Percentiles rank a stretch among this genome's conserved stretches.
phyloP scores from a whole-genome alignment of 2,329 filamentous ascomycete genomes.

The Sarocladiaceae sp. region DNA sequence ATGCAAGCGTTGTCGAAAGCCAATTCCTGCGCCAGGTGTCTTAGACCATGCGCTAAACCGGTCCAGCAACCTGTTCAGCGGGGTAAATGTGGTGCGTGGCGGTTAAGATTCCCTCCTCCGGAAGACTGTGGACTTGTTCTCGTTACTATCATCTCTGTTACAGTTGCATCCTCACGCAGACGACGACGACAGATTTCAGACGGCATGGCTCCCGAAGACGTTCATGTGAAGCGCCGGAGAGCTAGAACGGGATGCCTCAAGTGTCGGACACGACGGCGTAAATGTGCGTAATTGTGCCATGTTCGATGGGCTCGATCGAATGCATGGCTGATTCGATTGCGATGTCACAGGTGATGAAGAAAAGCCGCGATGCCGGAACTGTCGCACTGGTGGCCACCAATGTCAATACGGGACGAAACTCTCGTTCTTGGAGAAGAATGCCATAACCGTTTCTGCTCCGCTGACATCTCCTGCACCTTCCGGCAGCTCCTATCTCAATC shows the following conservation, averaged over 20 bases:
- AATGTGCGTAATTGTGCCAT: slow-evolving; percentile 40
- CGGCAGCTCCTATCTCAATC: not conserved
- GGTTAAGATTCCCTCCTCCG: not conserved
- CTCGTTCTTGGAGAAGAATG: slow-evolving; percentile 45
- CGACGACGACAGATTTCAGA: not conserved
- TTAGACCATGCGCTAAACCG: not conserved
- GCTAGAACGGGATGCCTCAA: slow-evolving; percentile 42
- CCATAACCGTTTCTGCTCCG: slow-evolving; percentile 29
- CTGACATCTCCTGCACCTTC: slow-evolving; percentile 3
- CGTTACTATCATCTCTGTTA: slow-evolving; percentile 18
- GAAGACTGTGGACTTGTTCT: slow-evolving; percentile 15
- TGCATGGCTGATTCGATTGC: too few relatives aligned
- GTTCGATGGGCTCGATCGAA: too few relatives aligned
- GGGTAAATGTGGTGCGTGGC: not conserved
- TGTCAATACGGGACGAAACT: slow-evolving; percentile 44
- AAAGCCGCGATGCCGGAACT: slow-evolving; percentile 45
- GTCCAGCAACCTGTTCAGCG: not conserved
- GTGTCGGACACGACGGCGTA: slow-evolving; percentile 42
- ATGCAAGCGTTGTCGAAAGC: too few relatives aligned
- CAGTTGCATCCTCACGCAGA: too few relatives aligned
- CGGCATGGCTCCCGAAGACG: not conserved
- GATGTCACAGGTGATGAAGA: slow-evolving; percentile 51
- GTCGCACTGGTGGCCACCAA: slow-evolving; percentile 38
- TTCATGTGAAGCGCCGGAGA: slow-evolving; percentile 17
- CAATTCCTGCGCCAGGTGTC: too few relatives aligned